Evolutionary conservation across 163 green algal species (phyloP).

Genomic region (Trebouxiophyceae sp.): DNA sequence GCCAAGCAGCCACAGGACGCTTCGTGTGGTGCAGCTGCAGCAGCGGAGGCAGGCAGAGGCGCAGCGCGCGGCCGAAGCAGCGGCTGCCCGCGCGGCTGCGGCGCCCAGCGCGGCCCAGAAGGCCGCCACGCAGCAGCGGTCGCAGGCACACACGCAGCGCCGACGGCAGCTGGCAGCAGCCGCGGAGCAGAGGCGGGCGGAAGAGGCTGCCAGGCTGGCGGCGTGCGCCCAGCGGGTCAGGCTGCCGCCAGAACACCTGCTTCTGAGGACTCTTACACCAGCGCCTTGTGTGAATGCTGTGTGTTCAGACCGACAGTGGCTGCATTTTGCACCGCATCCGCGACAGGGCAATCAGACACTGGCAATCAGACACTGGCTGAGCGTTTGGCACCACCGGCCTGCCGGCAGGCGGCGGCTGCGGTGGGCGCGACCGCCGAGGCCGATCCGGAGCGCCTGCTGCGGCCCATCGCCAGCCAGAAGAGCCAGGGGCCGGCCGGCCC

Average conservation of each 20-base stretch:
- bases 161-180: background rate
- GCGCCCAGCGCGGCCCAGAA: background rate
- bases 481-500: conserved; percentile 9
- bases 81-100: background rate
- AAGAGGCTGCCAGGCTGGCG: background rate
- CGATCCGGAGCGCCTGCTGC: conserved; percentile 10
- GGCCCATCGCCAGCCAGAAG: conserved; percentile 3
- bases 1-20: conserved; percentile 5
- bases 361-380: background rate
- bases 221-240: too few species aligned
- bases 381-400: too few species aligned
- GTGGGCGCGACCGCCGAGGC: conserved; percentile 5
- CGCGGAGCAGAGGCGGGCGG: background rate
- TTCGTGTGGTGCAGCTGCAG: conserved; percentile 3
- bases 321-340: too few species aligned
- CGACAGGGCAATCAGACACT: too few species aligned
- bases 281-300: too few species aligned
- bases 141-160: background rate
- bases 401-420: background rate
- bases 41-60: background rate
- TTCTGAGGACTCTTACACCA: too few species aligned
- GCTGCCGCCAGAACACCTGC: too few species aligned
- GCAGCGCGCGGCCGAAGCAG: background rate
- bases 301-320: too few species aligned
- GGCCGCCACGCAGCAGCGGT: background rate